Evolutionary conservation across 768 basidiomycete genomes (phyloP).

Genomic region (Coprinellus aureogranulatus): DNA sequence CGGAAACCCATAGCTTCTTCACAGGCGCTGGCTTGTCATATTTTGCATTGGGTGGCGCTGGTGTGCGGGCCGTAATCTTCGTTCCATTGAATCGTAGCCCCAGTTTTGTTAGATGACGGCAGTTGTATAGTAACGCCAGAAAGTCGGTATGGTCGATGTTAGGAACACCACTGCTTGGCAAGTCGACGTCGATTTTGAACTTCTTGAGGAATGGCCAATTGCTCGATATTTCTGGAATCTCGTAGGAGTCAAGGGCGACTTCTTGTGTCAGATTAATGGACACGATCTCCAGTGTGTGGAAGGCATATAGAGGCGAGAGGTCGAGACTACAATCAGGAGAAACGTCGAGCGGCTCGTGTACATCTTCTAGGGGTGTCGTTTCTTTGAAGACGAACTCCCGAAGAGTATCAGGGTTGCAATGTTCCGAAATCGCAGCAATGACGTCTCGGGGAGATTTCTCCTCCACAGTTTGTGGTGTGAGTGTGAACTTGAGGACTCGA

Average conservation of each 20-base stretch:
- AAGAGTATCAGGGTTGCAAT: neutral
- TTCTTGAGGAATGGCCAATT: neutral
- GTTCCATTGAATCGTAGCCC: neutral
- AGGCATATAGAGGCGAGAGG: neutral
- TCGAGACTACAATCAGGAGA: neutral
- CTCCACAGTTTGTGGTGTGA: no score
- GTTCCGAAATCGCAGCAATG: neutral
- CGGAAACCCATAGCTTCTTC: neutral
- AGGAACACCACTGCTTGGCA: neutral
- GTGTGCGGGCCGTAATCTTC: no score
- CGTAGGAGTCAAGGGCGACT: neutral
- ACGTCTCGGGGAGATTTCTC: neutral
- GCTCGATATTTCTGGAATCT: neutral
- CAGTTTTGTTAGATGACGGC: neutral
- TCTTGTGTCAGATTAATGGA: neutral
- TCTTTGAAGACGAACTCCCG: neutral
- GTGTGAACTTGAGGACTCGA: no score
- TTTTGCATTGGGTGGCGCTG: no score
- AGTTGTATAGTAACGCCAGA: neutral
- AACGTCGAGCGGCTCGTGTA: neutral
- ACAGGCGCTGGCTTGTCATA: neutral
- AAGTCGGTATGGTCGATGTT: neutral
- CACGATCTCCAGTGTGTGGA: neutral
- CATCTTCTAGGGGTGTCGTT: neutral
- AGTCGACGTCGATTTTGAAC: neutral